Evolutionary conservation across 1,284 basidiomycete genomes (phyloP).

Genomic region (Leccinum ponderosum): DNA sequence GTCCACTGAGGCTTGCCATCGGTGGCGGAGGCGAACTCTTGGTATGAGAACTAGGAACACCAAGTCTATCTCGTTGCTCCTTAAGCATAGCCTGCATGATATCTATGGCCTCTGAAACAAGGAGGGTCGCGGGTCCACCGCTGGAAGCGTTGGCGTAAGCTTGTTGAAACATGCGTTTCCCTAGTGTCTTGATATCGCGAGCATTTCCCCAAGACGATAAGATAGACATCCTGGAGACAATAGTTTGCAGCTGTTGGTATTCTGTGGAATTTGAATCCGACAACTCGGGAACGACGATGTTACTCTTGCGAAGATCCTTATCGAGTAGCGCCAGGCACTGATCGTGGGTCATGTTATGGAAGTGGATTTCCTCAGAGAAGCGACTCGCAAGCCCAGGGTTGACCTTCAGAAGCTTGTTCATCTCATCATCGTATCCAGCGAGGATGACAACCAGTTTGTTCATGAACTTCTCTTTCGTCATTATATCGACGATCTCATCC

Average conservation of each 20-base stretch:
- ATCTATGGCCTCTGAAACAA: conserved; percentile 14
- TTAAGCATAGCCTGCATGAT: conserved; percentile 26
- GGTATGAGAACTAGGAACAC: conserved; percentile 18
- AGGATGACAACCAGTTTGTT: conserved; percentile 63
- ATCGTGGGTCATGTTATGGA: conserved; percentile 49
- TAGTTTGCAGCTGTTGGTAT: conserved; percentile 36
- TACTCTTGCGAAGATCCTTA: conserved; percentile 45
- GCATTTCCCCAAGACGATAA: conserved; percentile 64
- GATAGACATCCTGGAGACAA: conserved; percentile 41
- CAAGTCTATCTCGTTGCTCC: conserved; percentile 27
- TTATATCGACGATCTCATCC: conserved; percentile 62
- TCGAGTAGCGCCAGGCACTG: conserved; percentile 50
- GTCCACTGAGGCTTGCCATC: conserved; percentile 20
- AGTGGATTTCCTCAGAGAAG: conserved; percentile 58
- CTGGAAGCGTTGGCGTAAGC: conserved; percentile 29
- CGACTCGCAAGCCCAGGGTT: conserved; percentile 65
- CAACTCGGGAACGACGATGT: conserved; percentile 41
- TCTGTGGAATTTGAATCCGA: conserved; percentile 30
- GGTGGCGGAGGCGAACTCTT: conserved; percentile 17
- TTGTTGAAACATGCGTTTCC: conserved; percentile 44
- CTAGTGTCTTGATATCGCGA: conserved; percentile 54
- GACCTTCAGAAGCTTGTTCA: conserved; percentile 56
- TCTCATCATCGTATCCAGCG: conserved; percentile 66
- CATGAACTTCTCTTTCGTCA: conserved; percentile 56
- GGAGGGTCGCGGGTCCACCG: conserved; percentile 12